phyloP scores from a whole-genome alignment of 768 basidiomycete genomes.

The Tephrocybe sp. region DNA sequence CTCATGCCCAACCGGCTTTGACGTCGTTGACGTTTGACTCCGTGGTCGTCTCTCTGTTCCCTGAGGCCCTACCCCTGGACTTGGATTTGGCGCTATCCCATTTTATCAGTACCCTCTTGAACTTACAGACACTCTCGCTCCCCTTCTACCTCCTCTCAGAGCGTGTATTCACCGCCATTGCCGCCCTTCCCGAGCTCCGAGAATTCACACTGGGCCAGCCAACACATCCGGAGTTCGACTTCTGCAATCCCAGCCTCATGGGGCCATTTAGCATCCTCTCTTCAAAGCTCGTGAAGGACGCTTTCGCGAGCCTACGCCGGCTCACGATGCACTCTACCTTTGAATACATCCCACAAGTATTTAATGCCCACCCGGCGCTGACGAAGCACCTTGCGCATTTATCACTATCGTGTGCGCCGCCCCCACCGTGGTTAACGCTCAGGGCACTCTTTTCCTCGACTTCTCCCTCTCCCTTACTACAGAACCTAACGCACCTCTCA shows the following conservation, averaged over 20 bases:
- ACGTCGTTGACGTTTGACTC: conserved; percentile 1
- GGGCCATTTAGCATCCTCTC: neutral
- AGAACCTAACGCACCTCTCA: conserved; percentile 2
- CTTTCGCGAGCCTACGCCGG: neutral
- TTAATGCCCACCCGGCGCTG: conserved; percentile 2
- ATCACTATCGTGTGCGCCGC: neutral
- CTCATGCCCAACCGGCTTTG: neutral
- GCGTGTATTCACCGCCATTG: neutral
- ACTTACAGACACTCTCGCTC: neutral
- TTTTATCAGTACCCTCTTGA: conserved; percentile 1
- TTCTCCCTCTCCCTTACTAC: neutral
- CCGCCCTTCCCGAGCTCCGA: neutral
- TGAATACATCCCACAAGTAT: neutral
- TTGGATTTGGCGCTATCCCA: neutral
- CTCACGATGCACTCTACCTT: conserved; percentile 1
- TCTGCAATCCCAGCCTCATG: neutral
- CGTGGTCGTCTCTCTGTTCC: neutral
- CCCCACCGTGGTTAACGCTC: neutral
- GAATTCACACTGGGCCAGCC: neutral
- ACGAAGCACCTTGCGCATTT: conserved; percentile 1
- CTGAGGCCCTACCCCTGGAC: neutral
- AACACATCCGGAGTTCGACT: neutral
- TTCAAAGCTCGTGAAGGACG: neutral
- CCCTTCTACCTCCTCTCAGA: neutral
- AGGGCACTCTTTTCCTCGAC: neutral